phyloP scores from a whole-genome alignment of 257 asterid species.

The Capsicum pubescens region DNA sequence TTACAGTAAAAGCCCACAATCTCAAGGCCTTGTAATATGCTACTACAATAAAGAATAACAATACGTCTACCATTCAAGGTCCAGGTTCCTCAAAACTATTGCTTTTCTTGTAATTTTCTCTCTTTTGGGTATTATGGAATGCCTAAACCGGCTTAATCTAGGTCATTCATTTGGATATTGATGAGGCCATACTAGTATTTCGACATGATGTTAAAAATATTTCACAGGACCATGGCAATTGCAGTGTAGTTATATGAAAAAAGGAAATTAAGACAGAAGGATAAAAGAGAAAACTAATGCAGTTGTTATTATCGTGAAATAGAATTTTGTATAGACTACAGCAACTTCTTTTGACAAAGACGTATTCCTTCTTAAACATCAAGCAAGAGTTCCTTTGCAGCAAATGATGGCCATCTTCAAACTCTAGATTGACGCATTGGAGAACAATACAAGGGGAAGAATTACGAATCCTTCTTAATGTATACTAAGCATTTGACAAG shows the following conservation, averaged over 20 bases:
- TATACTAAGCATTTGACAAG: neutral
- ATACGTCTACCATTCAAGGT: neutral
- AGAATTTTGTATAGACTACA: neutral
- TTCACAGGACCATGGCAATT: neutral
- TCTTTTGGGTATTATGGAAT: neutral
- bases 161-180: slow-evolving; percentile 3
- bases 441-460: neutral
- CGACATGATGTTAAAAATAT: neutral
- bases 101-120: neutral
- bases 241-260: neutral
- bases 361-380: slow-evolving; percentile 2
- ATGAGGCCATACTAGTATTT: neutral
- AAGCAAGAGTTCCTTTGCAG: neutral
- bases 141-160: neutral
- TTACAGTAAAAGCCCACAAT: neutral
- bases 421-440: neutral
- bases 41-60: neutral
- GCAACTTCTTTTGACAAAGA: neutral
- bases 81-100: neutral
- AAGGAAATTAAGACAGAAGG: neutral
- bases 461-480: neutral
- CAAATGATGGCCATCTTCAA: neutral
- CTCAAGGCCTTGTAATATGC: neutral
- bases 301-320: neutral
- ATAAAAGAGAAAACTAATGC: neutral